Base-by-base conservation (phyloP, 805 yeast genomes). In the Tanozyma kutaoensis region DNA sequence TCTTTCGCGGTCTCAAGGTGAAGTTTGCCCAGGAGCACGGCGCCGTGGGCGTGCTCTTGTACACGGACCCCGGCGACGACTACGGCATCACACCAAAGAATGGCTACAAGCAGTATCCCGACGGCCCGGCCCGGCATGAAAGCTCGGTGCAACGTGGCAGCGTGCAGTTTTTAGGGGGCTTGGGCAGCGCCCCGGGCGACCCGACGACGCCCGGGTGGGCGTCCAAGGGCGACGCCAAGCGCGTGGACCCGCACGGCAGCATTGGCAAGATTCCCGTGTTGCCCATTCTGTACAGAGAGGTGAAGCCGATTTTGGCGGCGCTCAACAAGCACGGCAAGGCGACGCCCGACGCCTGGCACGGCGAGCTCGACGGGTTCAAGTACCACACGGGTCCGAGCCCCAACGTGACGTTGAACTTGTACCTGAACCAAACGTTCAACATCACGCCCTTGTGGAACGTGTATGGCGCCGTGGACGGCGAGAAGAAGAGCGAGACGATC, bases 141-240 rank as follows among this genome's bases (percentile, higher is more conserved):
- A 53, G 65, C 28, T 58, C 74, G 7, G 67, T 77, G 15, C 73
- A 73, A 39, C 58, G 80, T 42, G 77, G 73, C 3, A 63, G 79
- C 7, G 74, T 69, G 1, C 70, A 62, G 32, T 71, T 57, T 34
- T 56, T 72, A 30, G 64, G 72, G 3, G 69, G 67, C n/a, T 36
- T 41, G 4, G 61, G 59, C 6, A 42, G 55, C 18, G 59, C 61
- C 27, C 82, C 85, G 0, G 86, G 86, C 9, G 88, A 77, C 43
- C 86, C 86, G 20, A 72, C 85, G 0, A 75, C 85, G 2, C 81
- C 82, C 6, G 82, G 81, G 45, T 12, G 69, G 52, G 65, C 81
- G 2, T 68, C 79, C 14, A 48, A 19, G 24, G 41, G 41, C 2
- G 64, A 57, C 11, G 63, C 62, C 23, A 50, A 62, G 14, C 55